These are phyloP conservation scores for Yarrowia sp. DNA, from an alignment of 805 yeast genomes.

Conservation along the genomic window DNA sequence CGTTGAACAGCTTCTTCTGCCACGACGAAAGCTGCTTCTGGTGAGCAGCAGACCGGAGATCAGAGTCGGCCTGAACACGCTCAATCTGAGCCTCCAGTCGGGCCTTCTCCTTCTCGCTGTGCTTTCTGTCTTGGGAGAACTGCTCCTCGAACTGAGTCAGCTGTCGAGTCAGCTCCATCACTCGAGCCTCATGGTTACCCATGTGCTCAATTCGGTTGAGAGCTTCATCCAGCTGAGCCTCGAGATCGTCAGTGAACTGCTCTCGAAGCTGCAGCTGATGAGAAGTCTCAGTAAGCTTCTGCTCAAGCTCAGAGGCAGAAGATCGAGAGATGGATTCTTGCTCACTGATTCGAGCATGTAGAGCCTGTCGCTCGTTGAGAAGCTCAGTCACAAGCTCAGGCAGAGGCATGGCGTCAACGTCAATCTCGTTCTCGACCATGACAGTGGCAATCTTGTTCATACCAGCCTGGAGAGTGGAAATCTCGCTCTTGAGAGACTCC, in stretches of 20 bases:
- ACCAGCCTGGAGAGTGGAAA: background rate
- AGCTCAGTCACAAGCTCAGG: background rate
- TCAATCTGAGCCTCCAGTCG: conserved; percentile 9
- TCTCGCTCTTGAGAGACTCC: background rate
- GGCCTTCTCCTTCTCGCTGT: conserved; percentile 24
- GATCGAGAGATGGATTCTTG: conserved; percentile 17
- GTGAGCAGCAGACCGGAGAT: conserved; percentile 19
- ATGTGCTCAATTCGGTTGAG: conserved; percentile 9
- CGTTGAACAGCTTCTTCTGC: conserved; percentile 37
- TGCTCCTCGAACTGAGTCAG: conserved; percentile 26
- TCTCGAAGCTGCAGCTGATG: conserved; percentile 4
- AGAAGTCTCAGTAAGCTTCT: conserved; percentile 2
- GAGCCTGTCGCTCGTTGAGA: background rate
- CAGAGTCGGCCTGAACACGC: conserved; percentile 20
- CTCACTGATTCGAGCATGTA: conserved; percentile 10
- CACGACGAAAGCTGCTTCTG: conserved; percentile 34
- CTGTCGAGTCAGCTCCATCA: conserved; percentile 26
- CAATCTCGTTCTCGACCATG: conserved; percentile 1
- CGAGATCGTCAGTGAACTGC: conserved; percentile 24
- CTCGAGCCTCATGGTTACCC: conserved; percentile 35
- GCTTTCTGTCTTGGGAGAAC: conserved; percentile 12
- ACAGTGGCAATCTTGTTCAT: conserved; percentile 5
- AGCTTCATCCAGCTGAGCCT: conserved; percentile 21
- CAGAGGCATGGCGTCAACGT: background rate
- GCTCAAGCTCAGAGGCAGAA: conserved; percentile 16